A percentile compares a stretch with the other conserved stretches of the same genome.
Evolutionary conservation across 441 rosid species (phyloP).

Genomic region (Biscutella auriculata): DNA sequence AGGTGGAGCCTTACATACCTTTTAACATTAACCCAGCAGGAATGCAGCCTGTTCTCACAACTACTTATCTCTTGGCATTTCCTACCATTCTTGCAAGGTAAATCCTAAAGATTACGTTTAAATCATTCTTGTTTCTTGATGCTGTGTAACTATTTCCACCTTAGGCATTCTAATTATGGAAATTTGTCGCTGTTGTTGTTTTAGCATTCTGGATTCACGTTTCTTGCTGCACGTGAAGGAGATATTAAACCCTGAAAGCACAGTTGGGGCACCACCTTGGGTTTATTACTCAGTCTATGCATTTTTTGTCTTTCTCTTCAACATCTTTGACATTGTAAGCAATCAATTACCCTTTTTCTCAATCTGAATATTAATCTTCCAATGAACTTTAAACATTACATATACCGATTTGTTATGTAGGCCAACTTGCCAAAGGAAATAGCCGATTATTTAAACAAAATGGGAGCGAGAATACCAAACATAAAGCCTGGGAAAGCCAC

Average conservation of each 20-base stretch:
- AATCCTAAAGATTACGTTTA: not conserved
- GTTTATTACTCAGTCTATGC: slow-evolving; percentile 83
- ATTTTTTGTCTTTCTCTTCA: slow-evolving; percentile 76
- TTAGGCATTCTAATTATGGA: slow-evolving; percentile 21
- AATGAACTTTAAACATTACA: not conserved
- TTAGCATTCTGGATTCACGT: slow-evolving; percentile 66
- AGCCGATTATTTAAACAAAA: slow-evolving; percentile 81
- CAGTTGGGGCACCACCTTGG: slow-evolving; percentile 86
- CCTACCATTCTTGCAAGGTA: slow-evolving; percentile 95
- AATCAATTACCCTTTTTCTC: slow-evolving; percentile 1
- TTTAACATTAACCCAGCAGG: slow-evolving; percentile 93
- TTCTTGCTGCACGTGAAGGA: slow-evolving; percentile 72
- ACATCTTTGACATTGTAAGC: slow-evolving; percentile 93
- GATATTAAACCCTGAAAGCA: slow-evolving; percentile 73
- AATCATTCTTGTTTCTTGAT: not conserved
- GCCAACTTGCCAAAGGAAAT: slow-evolving; percentile 97
- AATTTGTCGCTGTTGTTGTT: slow-evolving; percentile 1
- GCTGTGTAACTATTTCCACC: not conserved
- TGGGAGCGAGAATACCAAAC: slow-evolving; percentile 95
- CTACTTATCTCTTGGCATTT: slow-evolving; percentile 73
- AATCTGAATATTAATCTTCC: not conserved
- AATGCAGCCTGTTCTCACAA: slow-evolving; percentile 93
- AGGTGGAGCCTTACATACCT: slow-evolving; percentile 91
- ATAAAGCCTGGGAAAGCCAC: slow-evolving; percentile 93
- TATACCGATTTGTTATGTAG: slow-evolving; percentile 25